These are phyloP conservation scores for Cryptococcus jaspeensis DNA, from an alignment of 1,284 basidiomycete species.

Conservation along the genomic window DNA sequence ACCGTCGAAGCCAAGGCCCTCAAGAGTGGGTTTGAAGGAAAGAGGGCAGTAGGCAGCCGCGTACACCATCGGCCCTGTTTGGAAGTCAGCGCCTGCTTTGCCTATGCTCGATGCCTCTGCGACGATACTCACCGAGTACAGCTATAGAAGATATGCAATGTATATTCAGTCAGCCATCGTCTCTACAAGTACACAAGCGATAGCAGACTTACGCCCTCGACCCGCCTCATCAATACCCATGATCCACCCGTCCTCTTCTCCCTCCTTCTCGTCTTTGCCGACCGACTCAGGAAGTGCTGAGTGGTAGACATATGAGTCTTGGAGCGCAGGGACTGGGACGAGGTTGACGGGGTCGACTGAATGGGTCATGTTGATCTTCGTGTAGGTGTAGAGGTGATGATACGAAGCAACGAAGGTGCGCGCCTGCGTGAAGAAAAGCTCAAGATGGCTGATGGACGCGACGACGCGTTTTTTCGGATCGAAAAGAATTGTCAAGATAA, in stretches of 20 bases:
- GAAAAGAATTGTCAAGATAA: too few relatives aligned
- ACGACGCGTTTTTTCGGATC: neutral
- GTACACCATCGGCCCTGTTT: constrained; percentile 78
- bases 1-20: constrained; percentile 82
- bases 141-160: constrained; percentile 41
- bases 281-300: constrained; percentile 65
- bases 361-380: constrained; percentile 3
- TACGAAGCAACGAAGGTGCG: too few relatives aligned
- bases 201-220: constrained; percentile 62
- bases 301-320: constrained; percentile 78
- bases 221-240: constrained; percentile 98
- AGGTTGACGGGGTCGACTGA: constrained; percentile 53
- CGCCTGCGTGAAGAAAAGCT: neutral
- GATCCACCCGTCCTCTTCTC: constrained; percentile 64
- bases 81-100: neutral
- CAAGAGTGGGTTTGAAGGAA: constrained; percentile 70
- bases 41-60: constrained; percentile 89
- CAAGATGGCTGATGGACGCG: neutral
- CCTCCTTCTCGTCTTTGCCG: constrained; percentile 7
- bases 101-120: neutral
- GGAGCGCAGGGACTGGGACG: constrained; percentile 60
- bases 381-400: neutral
- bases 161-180: constrained; percentile 5
- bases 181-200: neutral
- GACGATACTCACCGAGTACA: constrained; percentile 67